phyloP scores from a whole-genome alignment of 164 flowering plant genomes.

The Annona cherimola region DNA sequence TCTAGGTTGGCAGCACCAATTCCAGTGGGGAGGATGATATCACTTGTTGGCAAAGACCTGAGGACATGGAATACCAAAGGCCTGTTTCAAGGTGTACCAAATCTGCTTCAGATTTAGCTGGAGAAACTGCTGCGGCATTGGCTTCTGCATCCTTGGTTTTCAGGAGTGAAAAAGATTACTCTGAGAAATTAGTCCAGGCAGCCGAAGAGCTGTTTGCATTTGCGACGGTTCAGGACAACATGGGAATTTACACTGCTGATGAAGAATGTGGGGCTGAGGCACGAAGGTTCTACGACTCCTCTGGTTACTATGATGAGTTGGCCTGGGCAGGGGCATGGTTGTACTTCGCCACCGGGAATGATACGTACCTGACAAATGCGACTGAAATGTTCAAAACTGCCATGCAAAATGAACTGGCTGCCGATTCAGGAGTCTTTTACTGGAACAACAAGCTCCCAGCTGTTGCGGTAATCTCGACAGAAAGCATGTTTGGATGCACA shows the following conservation, averaged over 20 bases:
- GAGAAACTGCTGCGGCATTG: constrained; percentile 64
- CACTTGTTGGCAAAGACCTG: constrained; percentile 71
- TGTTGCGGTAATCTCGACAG: constrained; percentile 26
- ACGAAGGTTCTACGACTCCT: constrained; percentile 43
- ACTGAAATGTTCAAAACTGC: constrained; percentile 27
- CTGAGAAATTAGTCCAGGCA: constrained; percentile 24
- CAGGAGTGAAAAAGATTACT: constrained; percentile 32
- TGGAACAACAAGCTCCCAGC: constrained; percentile 68
- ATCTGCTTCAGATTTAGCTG: constrained; percentile 54
- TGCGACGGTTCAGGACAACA: constrained; percentile 13
- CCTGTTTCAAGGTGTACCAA: constrained; percentile 32
- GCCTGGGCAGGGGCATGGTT: constrained; percentile 67
- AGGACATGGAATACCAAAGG: constrained; percentile 53
- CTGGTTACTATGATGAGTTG: constrained; percentile 50
- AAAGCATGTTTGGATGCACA: not conserved
- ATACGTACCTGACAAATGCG: constrained; percentile 35
- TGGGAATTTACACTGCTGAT: constrained; percentile 34
- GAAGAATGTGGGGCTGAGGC: constrained; percentile 47
- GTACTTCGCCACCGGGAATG: constrained; percentile 57
- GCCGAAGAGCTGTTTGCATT: constrained; percentile 41
- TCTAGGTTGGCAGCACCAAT: constrained; percentile 43
- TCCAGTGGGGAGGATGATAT: constrained; percentile 21
- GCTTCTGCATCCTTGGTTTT: constrained; percentile 70
- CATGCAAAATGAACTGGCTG: constrained; percentile 10
- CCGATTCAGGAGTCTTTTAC: constrained; percentile 36